phyloP scores from a whole-genome alignment of 2,329 filamentous ascomycete genomes.

The Cladosporium oxysporum region DNA sequence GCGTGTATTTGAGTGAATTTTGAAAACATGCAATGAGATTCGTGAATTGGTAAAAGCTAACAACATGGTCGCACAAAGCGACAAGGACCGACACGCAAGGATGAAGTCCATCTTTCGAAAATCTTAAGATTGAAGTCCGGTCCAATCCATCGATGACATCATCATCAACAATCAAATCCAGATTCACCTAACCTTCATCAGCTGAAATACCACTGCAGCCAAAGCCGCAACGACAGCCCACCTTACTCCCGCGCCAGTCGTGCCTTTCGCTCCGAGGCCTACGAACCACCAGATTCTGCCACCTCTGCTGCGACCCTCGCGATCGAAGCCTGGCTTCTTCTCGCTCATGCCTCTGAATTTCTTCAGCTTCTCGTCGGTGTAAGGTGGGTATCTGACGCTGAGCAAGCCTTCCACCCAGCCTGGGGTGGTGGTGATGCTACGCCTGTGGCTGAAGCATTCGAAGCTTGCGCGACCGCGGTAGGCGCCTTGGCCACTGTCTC shows the following conservation, averaged over 20 bases:
- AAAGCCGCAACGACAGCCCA: slow-evolving; percentile 32
- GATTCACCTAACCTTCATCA: not conserved
- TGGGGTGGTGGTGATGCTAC: slow-evolving; percentile 63
- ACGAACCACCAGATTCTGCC: slow-evolving; percentile 36
- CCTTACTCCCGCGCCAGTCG: slow-evolving; percentile 30
- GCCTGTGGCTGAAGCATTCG: slow-evolving; percentile 66
- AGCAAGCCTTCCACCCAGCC: slow-evolving; percentile 68
- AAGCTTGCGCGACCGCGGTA: slow-evolving; percentile 78
- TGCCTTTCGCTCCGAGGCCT: slow-evolving; percentile 34
- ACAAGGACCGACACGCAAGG: not conserved
- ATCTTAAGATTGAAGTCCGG: not conserved
- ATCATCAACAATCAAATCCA: not conserved
- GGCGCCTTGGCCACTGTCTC: slow-evolving; percentile 70
- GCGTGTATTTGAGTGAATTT: not conserved
- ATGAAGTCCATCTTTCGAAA: not conserved
- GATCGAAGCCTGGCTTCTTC: slow-evolving; percentile 61
- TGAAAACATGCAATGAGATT: not conserved
- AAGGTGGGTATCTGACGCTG: slow-evolving; percentile 66
- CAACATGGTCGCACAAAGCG: not conserved
- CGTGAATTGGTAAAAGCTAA: not conserved
- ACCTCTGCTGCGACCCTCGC: slow-evolving; percentile 48
- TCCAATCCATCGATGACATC: not conserved
- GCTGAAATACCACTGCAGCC: slow-evolving; percentile 25
- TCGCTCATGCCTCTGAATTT: slow-evolving; percentile 53
- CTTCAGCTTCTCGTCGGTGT: slow-evolving; percentile 54